These are phyloP conservation scores for Epichloe baconii DNA, from an alignment of 2,329 filamentous ascomycete species.

Conservation along the genomic window DNA sequence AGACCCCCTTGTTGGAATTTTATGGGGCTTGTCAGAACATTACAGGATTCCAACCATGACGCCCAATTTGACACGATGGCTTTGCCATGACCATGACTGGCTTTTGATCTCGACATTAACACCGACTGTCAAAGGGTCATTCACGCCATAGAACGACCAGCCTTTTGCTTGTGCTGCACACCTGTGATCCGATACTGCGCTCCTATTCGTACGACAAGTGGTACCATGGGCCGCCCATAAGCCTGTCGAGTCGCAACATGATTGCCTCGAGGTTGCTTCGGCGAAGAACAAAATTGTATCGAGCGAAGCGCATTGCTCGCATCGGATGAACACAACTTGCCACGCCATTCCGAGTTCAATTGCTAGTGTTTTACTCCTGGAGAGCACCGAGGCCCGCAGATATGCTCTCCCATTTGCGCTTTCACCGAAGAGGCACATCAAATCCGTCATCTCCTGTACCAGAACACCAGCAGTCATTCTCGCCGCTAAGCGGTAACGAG, in stretches of 20 bases:
- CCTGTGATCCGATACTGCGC: not conserved
- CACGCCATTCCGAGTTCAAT: not conserved
- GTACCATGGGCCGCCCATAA: not conserved
- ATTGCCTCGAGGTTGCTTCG: not conserved
- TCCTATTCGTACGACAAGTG: not conserved
- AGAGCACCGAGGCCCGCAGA: not conserved
- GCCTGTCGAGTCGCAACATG: conserved; percentile 1
- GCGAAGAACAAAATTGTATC: not conserved
- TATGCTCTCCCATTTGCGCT: conserved; percentile 43
- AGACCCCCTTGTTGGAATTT: not conserved
- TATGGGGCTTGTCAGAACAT: not conserved
- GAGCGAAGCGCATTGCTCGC: not conserved
- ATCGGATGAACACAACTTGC: not conserved
- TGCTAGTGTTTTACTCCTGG: not conserved
- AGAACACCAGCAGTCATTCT: conserved; percentile 30
- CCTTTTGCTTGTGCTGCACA: not conserved
- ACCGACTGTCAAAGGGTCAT: not conserved
- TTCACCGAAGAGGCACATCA: conserved; percentile 43
- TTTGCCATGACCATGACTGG: not conserved
- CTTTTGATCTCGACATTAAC: not conserved
- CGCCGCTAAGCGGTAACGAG: conserved; percentile 23
- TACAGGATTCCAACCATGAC: not conserved
- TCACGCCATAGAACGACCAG: not conserved
- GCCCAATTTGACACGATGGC: not conserved
- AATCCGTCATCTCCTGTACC: conserved; percentile 40